These are phyloP conservation scores for Triticum turgidum DNA, from an alignment of 176 grass and related monocot species.

Conservation along the genomic window DNA sequence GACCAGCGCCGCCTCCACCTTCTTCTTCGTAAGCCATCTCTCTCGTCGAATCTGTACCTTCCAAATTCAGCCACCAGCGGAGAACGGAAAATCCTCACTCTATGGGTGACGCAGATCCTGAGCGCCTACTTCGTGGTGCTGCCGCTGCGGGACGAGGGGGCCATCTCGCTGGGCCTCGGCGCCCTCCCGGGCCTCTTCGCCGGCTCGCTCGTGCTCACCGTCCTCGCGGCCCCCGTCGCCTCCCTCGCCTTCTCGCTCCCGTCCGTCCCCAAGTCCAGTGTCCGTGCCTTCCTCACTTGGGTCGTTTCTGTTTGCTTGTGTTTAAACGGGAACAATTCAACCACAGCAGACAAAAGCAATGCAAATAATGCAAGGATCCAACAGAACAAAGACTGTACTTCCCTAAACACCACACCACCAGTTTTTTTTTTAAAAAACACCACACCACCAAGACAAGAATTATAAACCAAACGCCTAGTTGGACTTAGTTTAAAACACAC, in stretches of 20 bases:
- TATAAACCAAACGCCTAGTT: background rate
- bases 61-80: background rate
- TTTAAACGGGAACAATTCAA: background rate
- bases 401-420: background rate
- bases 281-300: background rate
- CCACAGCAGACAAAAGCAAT: background rate
- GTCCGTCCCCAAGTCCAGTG: constrained; percentile 70
- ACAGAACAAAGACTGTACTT: background rate
- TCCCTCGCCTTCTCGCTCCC: constrained; percentile 85
- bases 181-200: constrained; percentile 73
- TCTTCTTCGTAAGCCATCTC: constrained; percentile 80
- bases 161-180: constrained; percentile 74
- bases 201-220: constrained; percentile 79
- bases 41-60: background rate
- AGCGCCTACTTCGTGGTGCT: constrained; percentile 87
- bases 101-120: constrained; percentile 48
- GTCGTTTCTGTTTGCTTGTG: background rate
- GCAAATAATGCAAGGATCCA: background rate
- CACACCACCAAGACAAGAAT: background rate
- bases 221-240: constrained; percentile 78
- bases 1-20: constrained; percentile 71
- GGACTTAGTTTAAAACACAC: too few species aligned
- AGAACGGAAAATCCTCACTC: background rate
- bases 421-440: background rate
- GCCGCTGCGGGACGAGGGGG: constrained; percentile 83